Evolutionary conservation across 169 alveolate species (phyloP).

Genomic region (Plasmodium cynomolgi): DNA sequence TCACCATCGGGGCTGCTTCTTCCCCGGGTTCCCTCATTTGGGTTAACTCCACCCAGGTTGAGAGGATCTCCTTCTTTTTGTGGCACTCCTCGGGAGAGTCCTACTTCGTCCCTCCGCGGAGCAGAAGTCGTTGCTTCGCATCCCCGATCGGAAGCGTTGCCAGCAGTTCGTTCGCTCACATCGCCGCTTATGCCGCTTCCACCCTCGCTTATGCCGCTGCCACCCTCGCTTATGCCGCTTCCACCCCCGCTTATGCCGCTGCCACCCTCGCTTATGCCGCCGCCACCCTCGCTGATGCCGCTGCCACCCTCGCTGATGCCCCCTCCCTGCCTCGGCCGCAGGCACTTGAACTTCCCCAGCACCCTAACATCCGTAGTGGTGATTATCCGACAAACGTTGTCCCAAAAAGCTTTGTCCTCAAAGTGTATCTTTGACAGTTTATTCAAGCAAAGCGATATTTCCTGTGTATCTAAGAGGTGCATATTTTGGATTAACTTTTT

Average conservation of each 20-base stretch:
- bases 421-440: constrained; percentile 30
- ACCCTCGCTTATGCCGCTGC: no score
- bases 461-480: constrained; percentile 26
- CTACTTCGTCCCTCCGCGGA: not conserved
- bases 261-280: no score
- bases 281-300: no score
- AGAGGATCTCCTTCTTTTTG: not conserved
- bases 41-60: not conserved
- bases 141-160: not conserved
- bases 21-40: not conserved
- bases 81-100: not conserved
- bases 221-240: no score
- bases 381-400: constrained; percentile 10
- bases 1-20: not conserved
- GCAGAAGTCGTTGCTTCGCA: not conserved
- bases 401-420: constrained; percentile 54
- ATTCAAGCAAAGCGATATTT: constrained; percentile 57
- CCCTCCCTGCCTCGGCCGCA: not conserved
- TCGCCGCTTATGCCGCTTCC: not conserved
- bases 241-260: no score
- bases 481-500: constrained; percentile 30
- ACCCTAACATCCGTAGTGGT: constrained; percentile 20
- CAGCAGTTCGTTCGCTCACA: not conserved
- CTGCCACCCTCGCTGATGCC: not conserved
- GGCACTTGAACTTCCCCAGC: not conserved